Percentiles rank a stretch among this genome's conserved stretches.
phyloP scores from a whole-genome alignment of 2,329 filamentous ascomycete genomes.

The Arthrinium phaeospermum region DNA sequence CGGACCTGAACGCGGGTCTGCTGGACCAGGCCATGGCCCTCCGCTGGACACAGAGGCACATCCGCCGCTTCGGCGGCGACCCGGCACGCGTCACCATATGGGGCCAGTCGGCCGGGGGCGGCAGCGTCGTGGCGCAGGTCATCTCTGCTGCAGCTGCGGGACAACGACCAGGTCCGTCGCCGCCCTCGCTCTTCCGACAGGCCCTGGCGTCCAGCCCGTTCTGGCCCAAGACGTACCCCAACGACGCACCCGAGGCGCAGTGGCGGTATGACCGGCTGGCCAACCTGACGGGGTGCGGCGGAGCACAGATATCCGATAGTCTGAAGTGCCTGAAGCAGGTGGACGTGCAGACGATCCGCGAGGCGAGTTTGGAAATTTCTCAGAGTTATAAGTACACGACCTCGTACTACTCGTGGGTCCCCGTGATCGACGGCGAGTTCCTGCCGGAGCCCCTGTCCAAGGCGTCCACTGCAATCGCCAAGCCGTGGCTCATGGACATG shows the following conservation, averaged over 20 bases:
- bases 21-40: constrained; percentile 54
- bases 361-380: constrained; percentile 56
- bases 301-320: constrained; percentile 35
- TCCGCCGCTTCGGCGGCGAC: constrained; percentile 55
- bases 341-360: constrained; percentile 57
- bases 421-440: constrained; percentile 63
- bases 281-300: constrained; percentile 53
- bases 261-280: constrained; percentile 54
- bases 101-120: constrained; percentile 62
- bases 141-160: constrained; percentile 43
- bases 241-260: constrained; percentile 57
- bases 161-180: constrained; percentile 24
- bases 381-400: constrained; percentile 58
- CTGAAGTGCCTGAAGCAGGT: constrained; percentile 60
- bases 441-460: constrained; percentile 53
- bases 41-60: constrained; percentile 54
- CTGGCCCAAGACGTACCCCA: constrained; percentile 63
- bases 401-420: constrained; percentile 63
- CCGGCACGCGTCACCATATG: constrained; percentile 54
- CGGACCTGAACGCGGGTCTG: constrained; percentile 58
- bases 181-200: constrained; percentile 52
- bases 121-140: constrained; percentile 57
- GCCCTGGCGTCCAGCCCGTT: constrained; percentile 59
- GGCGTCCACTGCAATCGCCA: constrained; percentile 40
- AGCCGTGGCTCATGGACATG: neutral